phyloP scores from a whole-genome alignment of 169 alveolate species.

The Plasmodium vinckei region DNA sequence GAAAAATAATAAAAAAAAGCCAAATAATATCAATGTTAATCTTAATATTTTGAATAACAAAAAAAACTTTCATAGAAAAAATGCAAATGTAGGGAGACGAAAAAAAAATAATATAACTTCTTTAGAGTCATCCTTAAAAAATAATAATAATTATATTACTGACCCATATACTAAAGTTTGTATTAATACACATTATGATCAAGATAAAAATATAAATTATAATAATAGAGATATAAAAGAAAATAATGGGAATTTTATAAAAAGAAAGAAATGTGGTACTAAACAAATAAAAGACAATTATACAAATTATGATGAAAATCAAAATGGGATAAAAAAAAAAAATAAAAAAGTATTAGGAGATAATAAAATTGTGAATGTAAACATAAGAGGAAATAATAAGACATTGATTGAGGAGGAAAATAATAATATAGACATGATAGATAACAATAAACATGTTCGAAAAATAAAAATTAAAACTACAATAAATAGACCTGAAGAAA shows the following conservation, averaged over 20 bases:
- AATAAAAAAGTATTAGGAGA: background rate
- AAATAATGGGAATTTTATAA: too few relatives aligned
- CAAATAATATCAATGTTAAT: background rate
- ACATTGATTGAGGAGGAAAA: background rate
- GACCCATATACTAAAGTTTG: too few relatives aligned
- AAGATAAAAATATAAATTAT: too few relatives aligned
- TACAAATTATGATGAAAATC: background rate
- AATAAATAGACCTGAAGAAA: conserved; percentile 18
- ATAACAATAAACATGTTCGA: conserved; percentile 5
- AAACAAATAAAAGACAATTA: too few relatives aligned
- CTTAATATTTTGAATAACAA: background rate
- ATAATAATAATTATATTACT: too few relatives aligned
- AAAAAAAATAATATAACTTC: background rate
- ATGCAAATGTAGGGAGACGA: background rate
- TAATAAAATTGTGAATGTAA: too few relatives aligned
- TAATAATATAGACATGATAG: background rate
- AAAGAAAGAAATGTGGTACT: too few relatives aligned
- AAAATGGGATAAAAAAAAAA: background rate
- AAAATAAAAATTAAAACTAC: conserved; percentile 38
- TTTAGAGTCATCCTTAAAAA: background rate
- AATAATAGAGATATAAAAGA: too few relatives aligned
- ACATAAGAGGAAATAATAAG: background rate
- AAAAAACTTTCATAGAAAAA: background rate
- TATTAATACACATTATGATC: too few relatives aligned
- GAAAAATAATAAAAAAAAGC: background rate